Evolutionary conservation across 2,329 filamentous ascomycete genomes (phyloP).

Genomic region (Thermomyces lanuginosus): DNA sequence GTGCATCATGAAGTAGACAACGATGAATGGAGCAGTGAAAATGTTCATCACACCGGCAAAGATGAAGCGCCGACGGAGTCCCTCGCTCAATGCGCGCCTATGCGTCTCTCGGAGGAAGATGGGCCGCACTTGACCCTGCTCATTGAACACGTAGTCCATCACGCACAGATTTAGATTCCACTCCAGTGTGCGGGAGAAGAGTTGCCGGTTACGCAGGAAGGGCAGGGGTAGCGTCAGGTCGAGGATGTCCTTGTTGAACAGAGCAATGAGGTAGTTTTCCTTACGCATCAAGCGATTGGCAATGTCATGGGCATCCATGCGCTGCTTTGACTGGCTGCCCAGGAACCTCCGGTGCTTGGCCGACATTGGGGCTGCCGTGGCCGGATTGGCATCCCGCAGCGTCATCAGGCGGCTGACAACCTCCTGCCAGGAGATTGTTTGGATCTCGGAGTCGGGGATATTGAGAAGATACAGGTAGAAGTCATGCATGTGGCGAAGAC

Average conservation of each 20-base stretch:
- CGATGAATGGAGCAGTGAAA: slow-evolving; percentile 68
- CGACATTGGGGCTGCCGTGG: slow-evolving; percentile 51
- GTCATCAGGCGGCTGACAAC: slow-evolving; percentile 74
- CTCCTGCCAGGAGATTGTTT: slow-evolving; percentile 88
- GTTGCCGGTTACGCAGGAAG: slow-evolving; percentile 58
- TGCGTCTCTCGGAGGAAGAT: slow-evolving; percentile 74
- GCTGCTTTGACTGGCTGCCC: slow-evolving; percentile 77
- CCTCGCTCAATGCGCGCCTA: slow-evolving; percentile 60
- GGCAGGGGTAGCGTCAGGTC: slow-evolving; percentile 76
- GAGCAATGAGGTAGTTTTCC: slow-evolving; percentile 90
- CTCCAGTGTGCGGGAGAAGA: slow-evolving; percentile 78
- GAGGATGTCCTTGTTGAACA: slow-evolving; percentile 93
- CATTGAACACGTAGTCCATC: slow-evolving; percentile 85
- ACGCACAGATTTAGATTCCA: slow-evolving; percentile 87
- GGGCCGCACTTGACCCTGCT: slow-evolving; percentile 69
- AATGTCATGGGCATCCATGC: slow-evolving; percentile 91
- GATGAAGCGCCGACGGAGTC: slow-evolving; percentile 58
- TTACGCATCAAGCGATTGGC: slow-evolving; percentile 92
- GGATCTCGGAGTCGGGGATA: slow-evolving; percentile 73
- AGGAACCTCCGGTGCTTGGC: slow-evolving; percentile 45
- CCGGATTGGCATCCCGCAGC: slow-evolving; percentile 70
- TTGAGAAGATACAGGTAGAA: slow-evolving; percentile 73
- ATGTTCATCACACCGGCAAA: slow-evolving; percentile 78
- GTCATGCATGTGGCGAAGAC: slow-evolving; percentile 61
- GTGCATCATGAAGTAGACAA: slow-evolving; percentile 70